Percentiles rank a stretch among this genome's conserved stretches.
Evolutionary conservation across 225 moss, liverwort and hornwort genomes (phyloP).

Genomic region (Pseudoscleropodium purum): DNA sequence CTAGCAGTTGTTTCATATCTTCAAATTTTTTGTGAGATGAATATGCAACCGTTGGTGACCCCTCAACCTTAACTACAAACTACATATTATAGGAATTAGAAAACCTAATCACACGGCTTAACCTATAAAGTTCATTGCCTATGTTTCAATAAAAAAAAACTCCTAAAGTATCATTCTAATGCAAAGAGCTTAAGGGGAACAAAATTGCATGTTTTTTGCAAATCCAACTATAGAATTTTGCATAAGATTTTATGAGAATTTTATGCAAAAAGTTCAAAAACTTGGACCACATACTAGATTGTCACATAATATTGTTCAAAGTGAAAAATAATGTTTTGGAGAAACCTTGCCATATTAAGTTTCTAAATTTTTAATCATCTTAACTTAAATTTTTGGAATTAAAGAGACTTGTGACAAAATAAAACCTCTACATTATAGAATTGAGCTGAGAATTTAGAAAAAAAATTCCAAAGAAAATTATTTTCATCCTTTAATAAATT

Average conservation of each 20-base stretch:
- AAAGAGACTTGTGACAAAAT: not conserved
- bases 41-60: not conserved
- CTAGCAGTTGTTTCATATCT: not conserved
- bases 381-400: not conserved
- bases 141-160: not conserved
- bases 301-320: not conserved
- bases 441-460: too few relatives aligned
- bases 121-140: not conserved
- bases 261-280: not conserved
- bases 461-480: too few relatives aligned
- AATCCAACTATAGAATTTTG: not conserved
- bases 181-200: not conserved
- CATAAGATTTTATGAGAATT: not conserved
- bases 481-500: too few relatives aligned
- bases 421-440: rapidly evolving
- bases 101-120: not conserved
- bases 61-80: not conserved
- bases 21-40: not conserved
- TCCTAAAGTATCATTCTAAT: not conserved
- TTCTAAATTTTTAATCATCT: not conserved
- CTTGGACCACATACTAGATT: not conserved
- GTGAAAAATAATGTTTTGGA: rapidly evolving
- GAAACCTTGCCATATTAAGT: not conserved
- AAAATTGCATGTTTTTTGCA: not conserved
- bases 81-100: not conserved